Evolutionary conservation across 371 early-diverging fungal genomes (phyloP).

Genomic region (Blakeslea trispora): DNA sequence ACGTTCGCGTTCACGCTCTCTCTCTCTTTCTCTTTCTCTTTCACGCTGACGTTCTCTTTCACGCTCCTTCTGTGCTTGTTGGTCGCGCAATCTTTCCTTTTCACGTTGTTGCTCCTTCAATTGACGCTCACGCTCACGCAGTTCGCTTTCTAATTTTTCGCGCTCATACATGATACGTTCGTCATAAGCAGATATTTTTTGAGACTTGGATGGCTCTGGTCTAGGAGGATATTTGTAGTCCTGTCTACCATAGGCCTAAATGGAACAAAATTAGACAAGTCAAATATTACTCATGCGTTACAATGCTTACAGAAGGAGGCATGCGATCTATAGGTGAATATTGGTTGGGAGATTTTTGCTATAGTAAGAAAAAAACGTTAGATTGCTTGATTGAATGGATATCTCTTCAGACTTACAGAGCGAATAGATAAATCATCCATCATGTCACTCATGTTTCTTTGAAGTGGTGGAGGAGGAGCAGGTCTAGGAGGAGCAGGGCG

Average conservation of each 20-base stretch:
- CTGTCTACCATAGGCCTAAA: no score
- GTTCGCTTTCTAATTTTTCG: slow-evolving; percentile 29
- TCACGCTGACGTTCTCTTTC: slow-evolving; percentile 19
- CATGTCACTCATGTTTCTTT: slow-evolving; percentile 27
- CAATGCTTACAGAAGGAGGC: no score
- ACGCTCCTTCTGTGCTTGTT: slow-evolving; percentile 21
- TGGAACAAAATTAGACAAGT: no score
- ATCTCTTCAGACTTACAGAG: slow-evolving; percentile 14
- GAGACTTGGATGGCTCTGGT: slow-evolving; percentile 38
- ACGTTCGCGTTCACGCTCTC: slow-evolving; percentile 22
- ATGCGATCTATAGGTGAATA: slow-evolving; percentile 18
- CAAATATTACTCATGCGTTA: no score
- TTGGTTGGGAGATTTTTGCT: slow-evolving; percentile 21
- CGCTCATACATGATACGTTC: slow-evolving; percentile 39
- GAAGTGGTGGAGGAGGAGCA: slow-evolving; percentile 32
- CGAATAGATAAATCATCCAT: slow-evolving; percentile 38
- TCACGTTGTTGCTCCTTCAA: slow-evolving; percentile 26
- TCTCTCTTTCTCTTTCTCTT: slow-evolving; percentile 21
- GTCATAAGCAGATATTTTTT: slow-evolving; percentile 27
- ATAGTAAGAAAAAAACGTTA: slow-evolving; percentile 1
- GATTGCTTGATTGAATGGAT: no score
- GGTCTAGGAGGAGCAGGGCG: slow-evolving; percentile 30
- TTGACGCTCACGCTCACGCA: slow-evolving; percentile 33
- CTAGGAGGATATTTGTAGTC: slow-evolving; percentile 23
- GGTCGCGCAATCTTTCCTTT: slow-evolving; percentile 19